These are phyloP conservation scores for Cyberlindnera bimundalis DNA, from an alignment of 805 yeast genomes.

Conservation along the genomic window DNA sequence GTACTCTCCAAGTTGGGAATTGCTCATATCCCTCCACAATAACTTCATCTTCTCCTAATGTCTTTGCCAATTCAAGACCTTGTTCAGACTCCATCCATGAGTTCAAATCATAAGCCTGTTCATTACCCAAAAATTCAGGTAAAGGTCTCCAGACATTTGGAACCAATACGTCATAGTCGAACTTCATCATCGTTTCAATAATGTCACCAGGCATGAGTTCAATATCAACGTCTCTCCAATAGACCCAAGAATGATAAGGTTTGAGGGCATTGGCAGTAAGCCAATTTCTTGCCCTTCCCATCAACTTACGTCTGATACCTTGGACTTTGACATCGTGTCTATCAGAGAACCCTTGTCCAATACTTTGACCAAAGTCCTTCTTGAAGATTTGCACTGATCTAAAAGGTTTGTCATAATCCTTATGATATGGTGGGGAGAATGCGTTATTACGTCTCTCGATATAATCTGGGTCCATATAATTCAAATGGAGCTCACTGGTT, in stretches of 20 bases:
- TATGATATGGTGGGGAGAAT: slow-evolving; percentile 64
- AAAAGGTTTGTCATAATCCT: slow-evolving; percentile 63
- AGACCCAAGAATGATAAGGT: slow-evolving; percentile 88
- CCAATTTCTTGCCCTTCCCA: slow-evolving; percentile 91
- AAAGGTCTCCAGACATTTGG: slow-evolving; percentile 97
- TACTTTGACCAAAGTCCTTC: slow-evolving; percentile 78
- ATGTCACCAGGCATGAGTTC: slow-evolving; percentile 79
- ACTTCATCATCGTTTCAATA: slow-evolving; percentile 68
- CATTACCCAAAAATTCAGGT: slow-evolving; percentile 85
- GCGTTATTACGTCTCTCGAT: slow-evolving; percentile 53
- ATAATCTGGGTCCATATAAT: slow-evolving; percentile 68
- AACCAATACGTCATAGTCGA: slow-evolving; percentile 65
- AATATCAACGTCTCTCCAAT: slow-evolving; percentile 86
- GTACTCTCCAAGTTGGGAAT: slow-evolving; percentile 83
- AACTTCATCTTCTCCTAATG: slow-evolving; percentile 74
- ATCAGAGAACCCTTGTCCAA: slow-evolving; percentile 82
- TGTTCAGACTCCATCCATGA: slow-evolving; percentile 92
- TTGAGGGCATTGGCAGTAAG: slow-evolving; percentile 66
- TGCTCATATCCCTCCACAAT: slow-evolving; percentile 88
- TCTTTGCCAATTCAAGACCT: slow-evolving; percentile 63
- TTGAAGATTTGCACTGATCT: slow-evolving; percentile 76
- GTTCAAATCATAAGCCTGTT: slow-evolving; percentile 94
- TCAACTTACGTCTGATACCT: slow-evolving; percentile 76
- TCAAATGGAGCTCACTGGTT: slow-evolving; percentile 57
- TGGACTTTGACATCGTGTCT: slow-evolving; percentile 83